These are phyloP conservation scores for Calonectria montana DNA, from an alignment of 2,329 filamentous ascomycete genomes.

Conservation along the genomic window DNA sequence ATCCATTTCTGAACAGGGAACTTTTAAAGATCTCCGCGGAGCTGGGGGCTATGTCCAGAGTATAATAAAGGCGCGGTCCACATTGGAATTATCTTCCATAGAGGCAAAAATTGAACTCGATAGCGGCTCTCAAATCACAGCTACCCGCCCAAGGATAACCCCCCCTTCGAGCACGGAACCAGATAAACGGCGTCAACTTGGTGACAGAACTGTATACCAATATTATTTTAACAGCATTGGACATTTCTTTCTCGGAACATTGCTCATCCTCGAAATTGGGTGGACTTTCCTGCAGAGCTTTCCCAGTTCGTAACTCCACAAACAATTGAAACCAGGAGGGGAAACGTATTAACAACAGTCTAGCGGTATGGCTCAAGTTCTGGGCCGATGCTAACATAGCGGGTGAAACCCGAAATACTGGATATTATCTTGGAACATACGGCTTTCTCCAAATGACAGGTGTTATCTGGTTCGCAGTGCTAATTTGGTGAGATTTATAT, in stretches of 20 bases:
- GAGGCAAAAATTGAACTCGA: not conserved
- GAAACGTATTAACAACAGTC: not conserved
- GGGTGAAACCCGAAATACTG: conserved; percentile 2
- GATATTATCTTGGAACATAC: conserved; percentile 43
- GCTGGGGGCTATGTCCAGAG: conserved; percentile 23
- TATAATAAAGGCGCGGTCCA: not conserved
- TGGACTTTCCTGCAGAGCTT: conserved; percentile 45
- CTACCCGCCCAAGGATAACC: conserved; percentile 39
- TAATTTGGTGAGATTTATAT: conserved; percentile 31
- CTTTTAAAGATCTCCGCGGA: conserved; percentile 32
- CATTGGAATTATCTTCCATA: not conserved
- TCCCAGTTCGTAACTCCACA: conserved; percentile 37
- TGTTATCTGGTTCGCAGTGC: conserved; percentile 34
- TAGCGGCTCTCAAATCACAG: not conserved
- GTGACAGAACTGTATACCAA: conserved; percentile 42
- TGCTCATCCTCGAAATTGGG: conserved; percentile 38
- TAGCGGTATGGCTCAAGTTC: conserved; percentile 48
- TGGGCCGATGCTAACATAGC: conserved; percentile 41
- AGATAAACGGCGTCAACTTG: conserved; percentile 43
- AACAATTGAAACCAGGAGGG: not conserved
- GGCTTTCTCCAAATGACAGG: conserved; percentile 36
- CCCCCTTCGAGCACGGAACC: not conserved
- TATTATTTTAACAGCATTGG: conserved; percentile 47
- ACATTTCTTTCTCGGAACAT: conserved; percentile 25
- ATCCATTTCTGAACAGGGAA: conserved; percentile 47